Base-by-base conservation (phyloP, 2,329 filamentous ascomycete species). In the Talaromyces rugulosus region DNA sequence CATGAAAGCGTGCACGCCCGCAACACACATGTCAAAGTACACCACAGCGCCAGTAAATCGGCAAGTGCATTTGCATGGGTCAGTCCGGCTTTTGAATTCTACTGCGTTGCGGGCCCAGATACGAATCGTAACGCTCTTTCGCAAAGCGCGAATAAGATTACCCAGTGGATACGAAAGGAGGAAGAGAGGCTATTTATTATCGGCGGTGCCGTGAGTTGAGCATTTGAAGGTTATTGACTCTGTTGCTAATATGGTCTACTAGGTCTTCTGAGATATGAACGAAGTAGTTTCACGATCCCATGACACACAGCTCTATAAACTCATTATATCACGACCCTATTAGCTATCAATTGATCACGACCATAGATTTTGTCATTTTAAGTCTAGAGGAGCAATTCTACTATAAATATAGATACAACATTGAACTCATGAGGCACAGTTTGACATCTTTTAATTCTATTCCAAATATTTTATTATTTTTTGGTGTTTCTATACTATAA, bases 151-250 rank as follows among this genome's bases (percentile, higher is more conserved):
- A 96, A 95, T 72, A 89, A 89, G 77, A 87, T 99, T 56, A 88
- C 96, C 5, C 90, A 95, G 71, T 99, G 94, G 93, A 89, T 94
- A 1, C 89, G 91, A 72, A 84, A 88, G 66, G 95, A 99, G 77
- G 94, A 98, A 76, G 93, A 98, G 76, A 83, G 95, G 62, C 80
- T 98, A 5, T 99, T 99, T 72, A 96, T 99, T 63, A 95, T 99
- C 72, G 95, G 95, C 1, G 96, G 95, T n/a, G 95, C 93, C 51
- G 94, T 98, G 68, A 65, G 76, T 63, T 31, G 7, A 40, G 7
- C 27, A 53, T 31, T 31, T 16, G 27, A 31, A 8, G 1, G 12
- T 47, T 47, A 31, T 30, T 52, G 14, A 31, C 6, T 53, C 16
- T 31, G 14, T 53, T 31, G 28, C 50, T 53, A n/a, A 53, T 16